Evolutionary conservation across 805 yeast genomes (phyloP).

Genomic region (Isabelozyma rhagii): DNA sequence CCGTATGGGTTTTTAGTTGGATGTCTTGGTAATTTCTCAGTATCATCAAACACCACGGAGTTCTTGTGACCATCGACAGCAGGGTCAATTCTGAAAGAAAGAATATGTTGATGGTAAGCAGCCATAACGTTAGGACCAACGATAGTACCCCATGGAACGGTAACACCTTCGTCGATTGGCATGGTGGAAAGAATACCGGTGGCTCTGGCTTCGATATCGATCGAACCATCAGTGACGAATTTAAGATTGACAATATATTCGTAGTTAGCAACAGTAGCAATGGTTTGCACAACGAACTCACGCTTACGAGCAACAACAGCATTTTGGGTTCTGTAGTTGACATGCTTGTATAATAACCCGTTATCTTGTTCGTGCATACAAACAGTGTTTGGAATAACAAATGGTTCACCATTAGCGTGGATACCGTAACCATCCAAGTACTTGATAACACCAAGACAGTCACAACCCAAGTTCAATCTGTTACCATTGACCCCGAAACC

Average conservation of each 20-base stretch:
- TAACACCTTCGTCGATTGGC: constrained; percentile 69
- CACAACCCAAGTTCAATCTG: constrained; percentile 70
- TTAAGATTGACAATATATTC: constrained; percentile 72
- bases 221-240: constrained; percentile 75
- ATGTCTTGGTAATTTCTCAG: constrained; percentile 54
- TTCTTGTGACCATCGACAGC: constrained; percentile 80
- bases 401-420: constrained; percentile 59
- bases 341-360: constrained; percentile 75
- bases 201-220: constrained; percentile 76
- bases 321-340: constrained; percentile 68
- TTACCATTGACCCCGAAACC: constrained; percentile 78
- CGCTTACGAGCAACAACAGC: constrained; percentile 77
- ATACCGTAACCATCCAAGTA: constrained; percentile 63
- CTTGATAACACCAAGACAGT: constrained; percentile 76
- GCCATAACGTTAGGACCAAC: constrained; percentile 83
- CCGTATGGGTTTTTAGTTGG: constrained; percentile 59
- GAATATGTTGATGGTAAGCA: constrained; percentile 79
- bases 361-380: constrained; percentile 82
- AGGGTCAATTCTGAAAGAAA: constrained; percentile 77
- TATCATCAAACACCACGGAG: constrained; percentile 70
- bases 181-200: constrained; percentile 84
- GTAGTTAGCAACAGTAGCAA: constrained; percentile 82
- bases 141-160: constrained; percentile 70
- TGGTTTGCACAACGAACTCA: constrained; percentile 74
- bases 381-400: constrained; percentile 61